Percentiles rank a stretch among this genome's conserved stretches.
phyloP scores from a whole-genome alignment of 306 rosid species.

The Crotalaria pallida region DNA sequence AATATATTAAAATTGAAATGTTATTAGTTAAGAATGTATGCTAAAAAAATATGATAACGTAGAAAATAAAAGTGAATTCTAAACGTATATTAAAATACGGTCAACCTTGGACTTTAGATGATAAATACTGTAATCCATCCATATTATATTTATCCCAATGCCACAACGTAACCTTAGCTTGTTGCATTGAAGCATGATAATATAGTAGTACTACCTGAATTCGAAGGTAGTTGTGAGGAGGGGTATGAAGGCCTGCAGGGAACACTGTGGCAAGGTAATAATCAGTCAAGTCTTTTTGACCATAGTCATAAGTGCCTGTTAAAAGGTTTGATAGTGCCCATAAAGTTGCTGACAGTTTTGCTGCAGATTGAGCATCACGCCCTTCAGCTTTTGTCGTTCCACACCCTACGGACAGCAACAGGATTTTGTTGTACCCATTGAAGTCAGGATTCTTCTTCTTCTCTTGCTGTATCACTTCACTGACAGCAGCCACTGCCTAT shows the following conservation, averaged over 20 bases:
- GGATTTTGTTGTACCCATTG: constrained; percentile 24
- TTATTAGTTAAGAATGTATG: no score
- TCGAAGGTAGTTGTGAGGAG: constrained; percentile 21
- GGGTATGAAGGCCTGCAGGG: neutral
- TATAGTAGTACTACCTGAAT: no score
- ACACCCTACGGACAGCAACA: constrained; percentile 51
- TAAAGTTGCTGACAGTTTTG: constrained; percentile 28
- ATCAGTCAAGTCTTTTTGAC: constrained; percentile 6
- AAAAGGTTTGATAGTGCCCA: constrained; percentile 28
- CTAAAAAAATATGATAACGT: no score
- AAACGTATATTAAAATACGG: no score
- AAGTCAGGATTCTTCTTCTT: constrained; percentile 19
- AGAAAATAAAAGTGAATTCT: no score
- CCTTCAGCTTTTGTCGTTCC: constrained; percentile 30
- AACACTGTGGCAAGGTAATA: constrained; percentile 9
- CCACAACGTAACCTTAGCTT: no score
- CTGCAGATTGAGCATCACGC: constrained; percentile 27
- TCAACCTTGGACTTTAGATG: no score
- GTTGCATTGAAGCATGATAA: neutral
- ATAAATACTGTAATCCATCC: no score
- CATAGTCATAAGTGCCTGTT: neutral
- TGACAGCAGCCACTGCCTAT: constrained; percentile 53
- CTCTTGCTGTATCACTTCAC: constrained; percentile 42
- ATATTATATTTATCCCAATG: no score
- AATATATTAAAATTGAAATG: no score